These are phyloP conservation scores for Phalaenopsis equestris DNA, from an alignment of 106 monocot genomes.

Conservation along the genomic window DNA sequence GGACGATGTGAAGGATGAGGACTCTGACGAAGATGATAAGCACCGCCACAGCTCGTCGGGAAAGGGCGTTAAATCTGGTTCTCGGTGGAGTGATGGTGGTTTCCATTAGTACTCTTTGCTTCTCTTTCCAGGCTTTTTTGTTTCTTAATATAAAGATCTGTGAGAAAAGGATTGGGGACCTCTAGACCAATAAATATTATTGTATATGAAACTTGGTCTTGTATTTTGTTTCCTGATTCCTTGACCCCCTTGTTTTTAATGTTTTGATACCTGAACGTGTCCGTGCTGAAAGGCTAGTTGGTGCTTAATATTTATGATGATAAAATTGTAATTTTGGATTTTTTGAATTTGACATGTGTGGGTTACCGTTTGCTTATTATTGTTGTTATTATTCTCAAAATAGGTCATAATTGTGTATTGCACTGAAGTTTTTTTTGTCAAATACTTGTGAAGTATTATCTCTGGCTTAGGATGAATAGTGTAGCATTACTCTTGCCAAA, in stretches of 20 bases:
- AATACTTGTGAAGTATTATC: too few species aligned
- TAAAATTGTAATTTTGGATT: too few species aligned
- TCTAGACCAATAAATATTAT: neutral
- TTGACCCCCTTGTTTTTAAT: neutral
- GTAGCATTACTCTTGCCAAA: too few species aligned
- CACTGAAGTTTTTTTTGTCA: too few species aligned
- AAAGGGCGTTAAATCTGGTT: neutral
- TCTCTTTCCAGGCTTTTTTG: neutral
- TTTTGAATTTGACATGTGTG: too few species aligned
- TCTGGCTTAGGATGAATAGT: too few species aligned
- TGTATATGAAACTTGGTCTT: constrained; percentile 1
- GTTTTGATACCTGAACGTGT: neutral
- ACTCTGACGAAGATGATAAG: neutral
- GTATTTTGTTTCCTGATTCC: neutral
- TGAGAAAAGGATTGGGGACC: neutral
- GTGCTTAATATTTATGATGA: too few species aligned
- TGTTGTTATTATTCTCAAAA: too few species aligned
- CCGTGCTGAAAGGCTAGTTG: too few species aligned
- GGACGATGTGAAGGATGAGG: constrained; percentile 14
- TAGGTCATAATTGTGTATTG: too few species aligned
- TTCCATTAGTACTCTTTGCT: neutral
- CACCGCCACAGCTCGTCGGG: neutral
- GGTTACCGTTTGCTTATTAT: too few species aligned
- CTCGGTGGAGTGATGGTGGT: constrained; percentile 4
- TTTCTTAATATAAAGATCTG: neutral